Base-by-base conservation (phyloP, 1,284 basidiomycete species). In the Sanguinoderma infundibulare region DNA sequence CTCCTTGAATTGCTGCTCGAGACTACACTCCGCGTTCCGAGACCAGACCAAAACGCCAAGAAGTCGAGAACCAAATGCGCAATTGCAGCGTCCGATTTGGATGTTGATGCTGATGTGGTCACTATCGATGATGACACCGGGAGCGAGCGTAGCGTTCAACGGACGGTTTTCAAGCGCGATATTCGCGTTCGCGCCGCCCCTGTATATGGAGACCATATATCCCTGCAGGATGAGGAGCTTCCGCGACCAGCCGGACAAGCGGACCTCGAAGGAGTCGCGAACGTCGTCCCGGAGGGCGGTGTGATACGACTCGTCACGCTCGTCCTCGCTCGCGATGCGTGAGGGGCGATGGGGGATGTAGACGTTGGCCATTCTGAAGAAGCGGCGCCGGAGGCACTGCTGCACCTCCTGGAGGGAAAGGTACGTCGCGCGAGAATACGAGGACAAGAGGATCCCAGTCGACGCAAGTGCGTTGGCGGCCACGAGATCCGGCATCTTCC, bases 291-390 rank as follows among this genome's bases (percentile, higher is more conserved):
- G n/a, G n/a, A n/a, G 44, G 1, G 26, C 8, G 1, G 38, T 30
- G 26, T 60, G 64, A 2, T 47, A 20, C 1, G 52, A n/a, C 1
- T 28, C n/a, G 5, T 60, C 64, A 5, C 55, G 51, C 39, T 60
- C 35, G 3, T 49, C 24, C 5, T 28, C 54, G 32, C 51, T 32
- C 4, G 42, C 44, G 1, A 28, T 42, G 2, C n/a, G 49, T 0
- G 55, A 49, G 5, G 61, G 61, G 12, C 58, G 52, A 30, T 57
- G 36, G 2, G 64, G 58, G 32, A 62, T 53, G 53, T 55, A 60
- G n/a, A 62, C 42, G 5, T 55, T 56, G 3, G 28, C 14, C 8
- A 44, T 36, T 17, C 36, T 17, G 24, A 51, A 44, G 7, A 22
- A 12, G 7, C 17, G 4, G 7, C 14, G 20, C 7, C 39, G 49